Evolutionary conservation across 2,329 filamentous ascomycete genomes (phyloP).

Genomic region (Spiromastix sp.): DNA sequence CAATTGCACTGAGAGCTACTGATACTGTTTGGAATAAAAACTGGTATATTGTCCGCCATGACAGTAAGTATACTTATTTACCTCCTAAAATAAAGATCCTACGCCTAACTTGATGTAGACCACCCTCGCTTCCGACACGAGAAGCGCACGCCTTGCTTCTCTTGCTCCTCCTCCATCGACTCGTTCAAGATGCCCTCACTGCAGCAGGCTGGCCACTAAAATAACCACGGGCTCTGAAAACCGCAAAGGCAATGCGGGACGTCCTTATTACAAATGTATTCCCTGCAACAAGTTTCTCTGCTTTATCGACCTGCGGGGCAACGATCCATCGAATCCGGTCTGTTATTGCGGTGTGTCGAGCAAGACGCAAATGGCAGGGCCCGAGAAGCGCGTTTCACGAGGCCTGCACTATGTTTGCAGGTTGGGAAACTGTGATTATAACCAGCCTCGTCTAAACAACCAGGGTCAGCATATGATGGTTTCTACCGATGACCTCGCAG

Average conservation of each 20-base stretch:
- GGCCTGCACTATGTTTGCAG: constrained; percentile 4
- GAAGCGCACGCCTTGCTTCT: no score
- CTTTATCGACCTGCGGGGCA: constrained; percentile 2
- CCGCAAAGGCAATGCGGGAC: constrained; percentile 4
- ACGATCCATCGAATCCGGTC: neutral
- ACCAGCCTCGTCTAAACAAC: no score
- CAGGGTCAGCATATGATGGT: no score
- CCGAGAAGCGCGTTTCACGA: constrained; percentile 1
- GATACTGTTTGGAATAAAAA: no score
- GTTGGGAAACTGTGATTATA: constrained; percentile 3
- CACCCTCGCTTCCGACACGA: no score
- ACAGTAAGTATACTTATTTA: no score
- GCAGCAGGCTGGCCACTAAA: neutral
- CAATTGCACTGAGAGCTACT: no score
- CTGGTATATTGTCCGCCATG: no score
- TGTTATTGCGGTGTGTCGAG: constrained; percentile 2
- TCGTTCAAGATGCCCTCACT: constrained; percentile 1
- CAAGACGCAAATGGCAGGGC: constrained; percentile 3
- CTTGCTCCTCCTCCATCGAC: constrained; percentile 2
- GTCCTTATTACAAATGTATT: constrained; percentile 5
- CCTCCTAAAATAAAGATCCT: no score
- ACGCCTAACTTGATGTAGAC: no score
- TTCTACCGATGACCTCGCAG: no score
- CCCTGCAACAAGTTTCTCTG: constrained; percentile 3
- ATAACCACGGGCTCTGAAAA: constrained; percentile 2